A percentile compares a stretch with the other conserved stretches of the same genome.
Evolutionary conservation across 2,329 filamentous ascomycete genomes (phyloP).

Genomic region (Aspergillus clavatus): DNA sequence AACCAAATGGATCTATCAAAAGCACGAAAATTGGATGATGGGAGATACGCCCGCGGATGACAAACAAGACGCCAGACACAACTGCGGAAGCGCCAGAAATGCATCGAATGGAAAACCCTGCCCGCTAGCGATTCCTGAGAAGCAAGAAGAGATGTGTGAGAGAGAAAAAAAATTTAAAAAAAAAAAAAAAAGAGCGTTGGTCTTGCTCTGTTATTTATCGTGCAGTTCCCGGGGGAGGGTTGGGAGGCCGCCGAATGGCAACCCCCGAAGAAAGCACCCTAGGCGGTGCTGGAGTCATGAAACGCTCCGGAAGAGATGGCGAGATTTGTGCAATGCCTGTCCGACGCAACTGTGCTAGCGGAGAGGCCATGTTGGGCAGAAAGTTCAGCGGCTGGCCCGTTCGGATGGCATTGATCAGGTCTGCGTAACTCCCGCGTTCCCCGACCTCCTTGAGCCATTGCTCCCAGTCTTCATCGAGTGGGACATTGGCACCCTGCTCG

Average conservation of each 20-base stretch:
- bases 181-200: constrained; percentile 12
- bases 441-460: constrained; percentile 55
- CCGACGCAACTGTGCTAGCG: constrained; percentile 13
- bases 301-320: constrained; percentile 18
- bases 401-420: constrained; percentile 38
- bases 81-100: constrained; percentile 23
- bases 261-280: constrained; percentile 18
- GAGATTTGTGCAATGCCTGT: constrained; percentile 14
- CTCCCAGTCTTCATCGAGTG: constrained; percentile 49
- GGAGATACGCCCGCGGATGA: neutral
- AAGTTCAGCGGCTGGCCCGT: constrained; percentile 31
- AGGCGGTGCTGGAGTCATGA: constrained; percentile 20
- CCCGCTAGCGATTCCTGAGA: constrained; percentile 6
- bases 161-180: no score
- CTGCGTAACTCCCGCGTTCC: constrained; percentile 45
- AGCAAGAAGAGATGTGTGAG: constrained; percentile 8
- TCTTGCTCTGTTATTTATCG: constrained; percentile 17
- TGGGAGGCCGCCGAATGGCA: constrained; percentile 20
- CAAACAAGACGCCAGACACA: constrained; percentile 8
- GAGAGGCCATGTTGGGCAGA: constrained; percentile 22
- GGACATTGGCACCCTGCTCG: constrained; percentile 44
- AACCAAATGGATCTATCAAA: neutral
- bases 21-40: neutral
- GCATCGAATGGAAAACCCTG: constrained; percentile 11
- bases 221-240: constrained; percentile 23